These are phyloP conservation scores for Asterophora lycoperdoides DNA, from an alignment of 768 basidiomycete species.

Conservation along the genomic window DNA sequence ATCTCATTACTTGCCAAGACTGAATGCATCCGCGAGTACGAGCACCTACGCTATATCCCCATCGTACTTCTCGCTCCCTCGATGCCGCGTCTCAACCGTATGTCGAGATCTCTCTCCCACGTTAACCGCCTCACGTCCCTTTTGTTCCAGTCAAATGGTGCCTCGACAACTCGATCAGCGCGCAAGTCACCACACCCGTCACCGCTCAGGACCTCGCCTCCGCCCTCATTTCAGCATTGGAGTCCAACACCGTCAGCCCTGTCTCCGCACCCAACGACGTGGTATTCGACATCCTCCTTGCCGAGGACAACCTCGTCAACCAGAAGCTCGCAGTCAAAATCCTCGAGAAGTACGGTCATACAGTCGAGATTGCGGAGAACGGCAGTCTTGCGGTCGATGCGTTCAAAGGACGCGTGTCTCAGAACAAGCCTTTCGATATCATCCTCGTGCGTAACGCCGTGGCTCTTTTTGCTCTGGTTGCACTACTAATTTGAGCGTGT, in stretches of 20 bases:
- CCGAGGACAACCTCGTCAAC: slow-evolving; percentile 95
- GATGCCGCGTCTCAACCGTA: slow-evolving; percentile 71
- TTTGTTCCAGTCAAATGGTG: slow-evolving; percentile 81
- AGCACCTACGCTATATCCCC: slow-evolving; percentile 94
- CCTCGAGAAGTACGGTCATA: slow-evolving; percentile 92
- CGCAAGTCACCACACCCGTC: slow-evolving; percentile 90
- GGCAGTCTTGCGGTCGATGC: slow-evolving; percentile 91
- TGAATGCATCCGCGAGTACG: slow-evolving; percentile 84
- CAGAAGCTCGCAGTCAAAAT: slow-evolving; percentile 97
- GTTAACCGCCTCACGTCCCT: not conserved
- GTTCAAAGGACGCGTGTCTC: slow-evolving; percentile 73
- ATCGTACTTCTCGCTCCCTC: slow-evolving; percentile 86
- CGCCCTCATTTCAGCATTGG: slow-evolving; percentile 90
- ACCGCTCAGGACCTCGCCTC: slow-evolving; percentile 85
- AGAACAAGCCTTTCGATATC: slow-evolving; percentile 79
- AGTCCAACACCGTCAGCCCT: slow-evolving; percentile 89
- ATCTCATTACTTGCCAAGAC: slow-evolving; percentile 46
- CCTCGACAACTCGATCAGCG: slow-evolving; percentile 91
- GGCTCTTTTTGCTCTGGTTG: not conserved
- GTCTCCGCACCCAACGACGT: slow-evolving; percentile 83
- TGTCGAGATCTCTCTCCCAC: slow-evolving; percentile 25
- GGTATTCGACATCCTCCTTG: slow-evolving; percentile 88
- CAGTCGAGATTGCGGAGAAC: slow-evolving; percentile 96
- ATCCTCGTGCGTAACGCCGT: slow-evolving; percentile 63
- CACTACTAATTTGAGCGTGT: not conserved